Evolutionary conservation across 106 monocot genomes (phyloP), one percentile per base, ranked within the genome.

Genomic region (Platanthera zijinensis): DNA sequence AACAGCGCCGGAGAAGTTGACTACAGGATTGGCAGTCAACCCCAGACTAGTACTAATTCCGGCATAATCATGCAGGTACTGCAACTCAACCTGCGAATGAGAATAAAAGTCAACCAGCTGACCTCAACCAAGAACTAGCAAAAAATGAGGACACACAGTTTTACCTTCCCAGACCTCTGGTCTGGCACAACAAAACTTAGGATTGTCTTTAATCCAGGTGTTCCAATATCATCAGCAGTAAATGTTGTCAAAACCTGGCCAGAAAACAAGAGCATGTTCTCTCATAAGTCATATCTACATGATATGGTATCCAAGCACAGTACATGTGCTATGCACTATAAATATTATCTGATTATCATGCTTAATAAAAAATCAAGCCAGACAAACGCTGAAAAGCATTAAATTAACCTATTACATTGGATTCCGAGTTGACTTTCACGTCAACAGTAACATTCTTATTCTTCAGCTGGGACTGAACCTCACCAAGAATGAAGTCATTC

Each of bases 91-190:
- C 92, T 92, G 82, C 28, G 18, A 32, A 51, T 1, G 15, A 30
- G 32, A 75, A 17, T 4, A 74, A 78, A 63, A 57, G 21, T 73
- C 53, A 19, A n/a, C 22, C 46, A 10, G 10, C 19, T 22, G n/a
- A 70, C 11, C 6, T 51, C 4, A 53, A 69, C 6, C 18, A 71
- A 32, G 14, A 7, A 10, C 14, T 32, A 9, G 17, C 4, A 54
- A 52, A 18, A 22, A 28, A 39, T 10, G 11, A 73, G 15, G 28
- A 30, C 4, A 57, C 17, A 25, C 25, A 76, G 18, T 57, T 46
- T 47, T 78, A 92, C 92, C 90, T 96, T 96, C 30, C 88, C 95
- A 83, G 95, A 96, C 76, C 76, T 92, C 77, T 92, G 95, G 50
- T 92, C 95, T 12, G 92, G 92, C 50, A 92, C 85, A 78, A 85